Conservation (phyloP, 192 early-diverging fungal genomes). For the Phycomyces nitens region DNA sequence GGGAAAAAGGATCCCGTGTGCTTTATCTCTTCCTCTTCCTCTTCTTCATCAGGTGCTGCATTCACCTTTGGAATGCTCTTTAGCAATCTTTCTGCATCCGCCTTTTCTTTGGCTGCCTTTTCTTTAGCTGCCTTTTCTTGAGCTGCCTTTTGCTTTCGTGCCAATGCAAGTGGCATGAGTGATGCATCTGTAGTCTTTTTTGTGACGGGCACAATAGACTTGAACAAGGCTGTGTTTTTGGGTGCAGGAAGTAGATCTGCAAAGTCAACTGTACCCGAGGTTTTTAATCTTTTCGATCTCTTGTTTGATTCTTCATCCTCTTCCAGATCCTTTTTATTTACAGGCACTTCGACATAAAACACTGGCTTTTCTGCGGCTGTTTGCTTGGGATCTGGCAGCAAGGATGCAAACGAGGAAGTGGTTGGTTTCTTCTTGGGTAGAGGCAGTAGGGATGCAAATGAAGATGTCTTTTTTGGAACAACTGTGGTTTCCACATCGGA, state of each 20-base stretch:
- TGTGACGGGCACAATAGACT: neutral
- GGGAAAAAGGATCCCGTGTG: conserved; percentile 27
- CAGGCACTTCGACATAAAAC: conserved; percentile 8
- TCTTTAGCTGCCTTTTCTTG: no score
- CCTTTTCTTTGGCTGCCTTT: conserved; percentile 5
- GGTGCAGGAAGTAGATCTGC: conserved; percentile 22
- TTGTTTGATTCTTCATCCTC: conserved; percentile 7
- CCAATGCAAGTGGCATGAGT: conserved; percentile 18
- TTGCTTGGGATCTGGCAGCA: neutral
- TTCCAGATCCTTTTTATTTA: neutral
- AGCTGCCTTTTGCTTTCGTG: conserved; percentile 12
- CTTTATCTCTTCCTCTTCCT: conserved; percentile 19
- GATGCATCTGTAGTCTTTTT: conserved; percentile 13
- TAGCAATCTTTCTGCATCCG: conserved; percentile 1
- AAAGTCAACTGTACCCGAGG: conserved; percentile 2
- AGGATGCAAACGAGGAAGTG: neutral
- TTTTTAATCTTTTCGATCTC: neutral
- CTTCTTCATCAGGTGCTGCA: conserved; percentile 1
- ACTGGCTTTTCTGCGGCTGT: neutral
- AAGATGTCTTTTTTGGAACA: neutral
- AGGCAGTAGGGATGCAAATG: conserved; percentile 1
- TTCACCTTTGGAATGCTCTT: conserved; percentile 1
- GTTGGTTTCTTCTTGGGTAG: conserved; percentile 13
- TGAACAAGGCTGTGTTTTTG: conserved; percentile 3
- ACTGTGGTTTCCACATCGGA: neutral